Evolutionary conservation across 2,329 filamentous ascomycete genomes (phyloP).

Genomic region (Ceratocystis destructans): DNA sequence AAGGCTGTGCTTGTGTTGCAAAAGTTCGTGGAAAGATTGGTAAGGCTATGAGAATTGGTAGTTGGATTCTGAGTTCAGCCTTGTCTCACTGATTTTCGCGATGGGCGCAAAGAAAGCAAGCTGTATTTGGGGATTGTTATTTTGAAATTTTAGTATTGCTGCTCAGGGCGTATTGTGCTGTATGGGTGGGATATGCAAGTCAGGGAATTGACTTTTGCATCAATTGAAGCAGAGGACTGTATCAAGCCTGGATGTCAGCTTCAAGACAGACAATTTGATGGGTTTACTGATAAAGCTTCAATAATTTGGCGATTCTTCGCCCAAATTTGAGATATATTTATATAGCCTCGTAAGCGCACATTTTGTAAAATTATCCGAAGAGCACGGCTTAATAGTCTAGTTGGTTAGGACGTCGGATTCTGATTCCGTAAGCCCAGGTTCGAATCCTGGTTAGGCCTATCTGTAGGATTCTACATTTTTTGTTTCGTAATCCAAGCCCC

Average conservation of each 20-base stretch:
- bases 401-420: slow-evolving; percentile 20
- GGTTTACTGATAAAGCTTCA: neutral
- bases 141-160: neutral
- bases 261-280: neutral
- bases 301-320: neutral
- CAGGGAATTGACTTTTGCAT: neutral
- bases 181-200: neutral
- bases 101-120: slow-evolving; percentile 14
- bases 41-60: slow-evolving; percentile 7
- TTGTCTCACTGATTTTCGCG: slow-evolving; percentile 16
- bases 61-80: slow-evolving; percentile 13
- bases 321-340: rapidly evolving
- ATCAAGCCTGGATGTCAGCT: neutral
- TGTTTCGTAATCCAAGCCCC: neutral
- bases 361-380: neutral
- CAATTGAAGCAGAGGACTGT: neutral
- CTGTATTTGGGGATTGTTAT: neutral
- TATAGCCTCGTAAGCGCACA: neutral
- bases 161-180: neutral
- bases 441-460: slow-evolving; percentile 18
- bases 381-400: slow-evolving; percentile 18
- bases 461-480: too few species aligned
- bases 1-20: neutral
- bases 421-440: slow-evolving; percentile 19
- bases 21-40: neutral